Base-by-base conservation (phyloP, 2,329 filamentous ascomycete species). In the Hypoxylon sp. region DNA sequence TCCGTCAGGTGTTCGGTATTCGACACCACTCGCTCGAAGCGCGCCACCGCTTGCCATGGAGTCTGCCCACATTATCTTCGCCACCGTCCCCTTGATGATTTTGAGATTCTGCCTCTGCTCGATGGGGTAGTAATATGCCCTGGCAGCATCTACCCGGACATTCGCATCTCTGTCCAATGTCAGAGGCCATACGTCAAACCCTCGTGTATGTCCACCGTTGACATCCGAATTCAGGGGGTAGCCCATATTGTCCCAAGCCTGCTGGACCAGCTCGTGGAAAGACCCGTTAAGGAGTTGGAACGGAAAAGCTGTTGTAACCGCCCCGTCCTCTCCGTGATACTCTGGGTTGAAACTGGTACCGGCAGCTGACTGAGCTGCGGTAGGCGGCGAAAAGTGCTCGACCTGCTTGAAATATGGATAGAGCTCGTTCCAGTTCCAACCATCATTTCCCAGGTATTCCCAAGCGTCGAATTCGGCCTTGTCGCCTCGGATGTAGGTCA, bases 361-460 rank as follows among this genome's bases (percentile, higher is more conserved):
- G 1, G 67, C 68, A 0, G 63, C 66, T 0, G 58, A 53, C 58
- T 80, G 77, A 27, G 69, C 72, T 0, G 59, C 42, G 2, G 65
- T 70, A 0, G 78, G 78, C 0, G 64, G 40, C 1, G 70, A 69
- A 33, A 77, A 75, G 2, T 58, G 63, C 60, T 79, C 76, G 9
- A 77, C 73, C 65, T 77, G 77, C 26, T 76, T 78, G 63, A 79
- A 78, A 59, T 83, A 83, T 0, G 75, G 77, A 5, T 77, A 72
- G 20, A 85, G 67, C 3, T 70, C 64, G 0, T 78, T 67, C 75
- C 78, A 81, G 38, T 77, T 76, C 79, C 78, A 80, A 9, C 77
- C 78, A 1, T 68, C 48, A 50, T 79, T 80, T 1, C 78, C 78
- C 1, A 80, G 67, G 0, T 63, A 58, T 54, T 77, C 77, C 78